phyloP scores from a whole-genome alignment of 768 basidiomycete species.

The Cyclocybe cylindracea region DNA sequence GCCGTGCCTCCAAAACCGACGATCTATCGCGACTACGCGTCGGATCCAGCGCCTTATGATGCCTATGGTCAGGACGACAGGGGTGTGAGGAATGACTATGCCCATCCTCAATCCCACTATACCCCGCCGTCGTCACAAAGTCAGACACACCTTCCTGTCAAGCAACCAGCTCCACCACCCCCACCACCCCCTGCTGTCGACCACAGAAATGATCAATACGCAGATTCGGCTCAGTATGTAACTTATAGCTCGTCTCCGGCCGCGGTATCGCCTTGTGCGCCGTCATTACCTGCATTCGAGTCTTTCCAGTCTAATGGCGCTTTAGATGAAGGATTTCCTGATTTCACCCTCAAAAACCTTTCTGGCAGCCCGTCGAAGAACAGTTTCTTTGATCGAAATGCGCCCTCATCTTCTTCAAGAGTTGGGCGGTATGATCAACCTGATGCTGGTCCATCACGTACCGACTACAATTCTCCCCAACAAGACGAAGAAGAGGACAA shows the following conservation, averaged over 20 bases:
- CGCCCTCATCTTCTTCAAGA: background rate
- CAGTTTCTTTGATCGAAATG: conserved; percentile 11
- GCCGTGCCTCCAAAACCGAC: conserved; percentile 27
- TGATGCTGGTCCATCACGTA: conserved; percentile 10
- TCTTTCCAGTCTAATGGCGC: background rate
- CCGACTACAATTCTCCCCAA: background rate
- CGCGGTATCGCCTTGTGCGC: conserved; percentile 16
- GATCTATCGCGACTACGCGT: conserved; percentile 14
- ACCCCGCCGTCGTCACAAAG: conserved; percentile 5
- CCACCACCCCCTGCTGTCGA: conserved; percentile 12
- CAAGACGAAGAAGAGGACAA: conserved; percentile 13
- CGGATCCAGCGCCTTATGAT: conserved; percentile 13
- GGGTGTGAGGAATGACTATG: conserved; percentile 12
- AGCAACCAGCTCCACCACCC: conserved; percentile 14
- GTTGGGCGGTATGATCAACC: background rate
- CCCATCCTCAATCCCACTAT: conserved; percentile 13
- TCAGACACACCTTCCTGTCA: conserved; percentile 2
- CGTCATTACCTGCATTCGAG: background rate
- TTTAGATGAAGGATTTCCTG: conserved; percentile 13
- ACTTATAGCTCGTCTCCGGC: conserved; percentile 8
- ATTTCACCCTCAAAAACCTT: conserved; percentile 14
- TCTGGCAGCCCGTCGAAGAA: conserved; percentile 11
- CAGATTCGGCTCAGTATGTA: background rate
- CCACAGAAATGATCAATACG: background rate
- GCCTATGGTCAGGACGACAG: conserved; percentile 15